These are phyloP conservation scores for Chlorella ohadii DNA, from an alignment of 139 green algal genomes.

Conservation along the genomic window DNA sequence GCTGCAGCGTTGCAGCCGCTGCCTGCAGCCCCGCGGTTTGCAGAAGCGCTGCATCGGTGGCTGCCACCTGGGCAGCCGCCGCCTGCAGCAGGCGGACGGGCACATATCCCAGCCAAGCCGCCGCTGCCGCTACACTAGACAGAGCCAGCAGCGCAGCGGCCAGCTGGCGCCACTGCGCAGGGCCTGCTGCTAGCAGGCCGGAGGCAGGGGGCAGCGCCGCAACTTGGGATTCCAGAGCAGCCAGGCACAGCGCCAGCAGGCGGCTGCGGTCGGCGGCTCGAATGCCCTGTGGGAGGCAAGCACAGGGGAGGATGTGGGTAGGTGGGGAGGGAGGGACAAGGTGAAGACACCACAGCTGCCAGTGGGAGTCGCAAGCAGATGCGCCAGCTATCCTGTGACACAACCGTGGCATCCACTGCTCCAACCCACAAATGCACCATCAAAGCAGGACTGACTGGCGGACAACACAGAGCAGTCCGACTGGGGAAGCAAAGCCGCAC, in stretches of 20 bases:
- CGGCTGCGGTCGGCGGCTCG: constrained; percentile 15
- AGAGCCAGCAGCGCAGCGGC: constrained; percentile 26
- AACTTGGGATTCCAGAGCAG: constrained; percentile 35
- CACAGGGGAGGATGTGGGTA: not conserved
- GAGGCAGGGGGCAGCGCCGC: constrained; percentile 2
- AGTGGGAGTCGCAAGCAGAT: too few relatives aligned
- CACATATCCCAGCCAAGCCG: constrained; percentile 43
- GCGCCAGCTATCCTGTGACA: too few relatives aligned
- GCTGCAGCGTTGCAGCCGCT: not conserved
- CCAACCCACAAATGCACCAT: too few relatives aligned
- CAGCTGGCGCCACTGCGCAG: constrained; percentile 35
- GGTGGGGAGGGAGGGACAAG: not conserved
- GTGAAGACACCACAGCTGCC: too few relatives aligned
- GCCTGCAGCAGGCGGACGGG: constrained; percentile 27
- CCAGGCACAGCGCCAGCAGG: constrained; percentile 44
- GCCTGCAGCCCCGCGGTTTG: constrained; percentile 12
- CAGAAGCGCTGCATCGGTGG: not conserved
- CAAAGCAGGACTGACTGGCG: too few relatives aligned
- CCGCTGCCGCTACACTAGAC: constrained; percentile 29
- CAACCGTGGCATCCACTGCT: too few relatives aligned
- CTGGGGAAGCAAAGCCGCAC: too few relatives aligned
- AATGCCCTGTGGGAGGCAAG: constrained; percentile 37
- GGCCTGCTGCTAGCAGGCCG: not conserved
- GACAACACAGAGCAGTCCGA: too few relatives aligned
- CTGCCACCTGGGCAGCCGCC: not conserved